These are phyloP conservation scores for Coemansia aciculifera DNA, from an alignment of 192 early-diverging fungal genomes.

Conservation along the genomic window DNA sequence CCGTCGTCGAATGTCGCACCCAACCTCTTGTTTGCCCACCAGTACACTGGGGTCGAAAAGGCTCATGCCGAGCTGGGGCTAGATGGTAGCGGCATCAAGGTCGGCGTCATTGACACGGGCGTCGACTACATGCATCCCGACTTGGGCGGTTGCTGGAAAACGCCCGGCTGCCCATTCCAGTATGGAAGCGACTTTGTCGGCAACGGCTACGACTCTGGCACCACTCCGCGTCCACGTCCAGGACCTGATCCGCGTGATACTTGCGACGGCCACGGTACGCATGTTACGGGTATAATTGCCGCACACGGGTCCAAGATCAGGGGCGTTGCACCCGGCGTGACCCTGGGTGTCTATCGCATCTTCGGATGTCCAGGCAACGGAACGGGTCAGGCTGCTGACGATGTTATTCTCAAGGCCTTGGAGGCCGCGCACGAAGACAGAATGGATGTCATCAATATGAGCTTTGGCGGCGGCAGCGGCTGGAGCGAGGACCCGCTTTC, in stretches of 20 bases:
- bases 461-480: constrained; percentile 68
- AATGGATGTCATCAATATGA: constrained; percentile 83
- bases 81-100: constrained; percentile 61
- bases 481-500: constrained; percentile 65
- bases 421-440: constrained; percentile 67
- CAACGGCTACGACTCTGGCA: constrained; percentile 47
- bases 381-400: constrained; percentile 63
- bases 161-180: constrained; percentile 61
- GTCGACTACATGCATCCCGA: constrained; percentile 56
- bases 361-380: constrained; percentile 75
- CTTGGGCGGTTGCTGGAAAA: constrained; percentile 56
- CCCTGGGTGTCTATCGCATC: constrained; percentile 76
- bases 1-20: constrained; percentile 41
- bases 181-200: constrained; percentile 68
- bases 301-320: constrained; percentile 64
- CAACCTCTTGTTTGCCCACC: constrained; percentile 57
- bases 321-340: constrained; percentile 84
- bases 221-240: constrained; percentile 43
- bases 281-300: constrained; percentile 72
- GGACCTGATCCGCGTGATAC: constrained; percentile 60
- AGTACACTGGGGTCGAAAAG: constrained; percentile 59
- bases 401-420: constrained; percentile 75
- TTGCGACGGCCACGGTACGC: constrained; percentile 68
- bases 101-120: constrained; percentile 56
- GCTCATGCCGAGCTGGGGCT: constrained; percentile 58